A percentile compares a stretch with the other conserved stretches of the same genome.
phyloP scores from a whole-genome alignment of 345 rosid species.

The Citrus sp. region DNA sequence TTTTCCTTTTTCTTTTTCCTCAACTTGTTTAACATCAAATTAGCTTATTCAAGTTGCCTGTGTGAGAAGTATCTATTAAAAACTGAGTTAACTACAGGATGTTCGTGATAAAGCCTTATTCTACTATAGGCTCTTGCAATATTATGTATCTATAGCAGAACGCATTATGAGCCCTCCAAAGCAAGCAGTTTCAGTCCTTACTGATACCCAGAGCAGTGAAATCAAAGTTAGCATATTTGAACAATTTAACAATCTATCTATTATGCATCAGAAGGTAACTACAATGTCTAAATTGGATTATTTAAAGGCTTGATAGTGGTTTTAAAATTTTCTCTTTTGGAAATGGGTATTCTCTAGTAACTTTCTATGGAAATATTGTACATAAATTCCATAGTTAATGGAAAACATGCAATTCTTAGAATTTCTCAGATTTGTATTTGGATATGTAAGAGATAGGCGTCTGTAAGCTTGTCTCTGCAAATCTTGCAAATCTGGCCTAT shows the following conservation, averaged over 20 bases:
- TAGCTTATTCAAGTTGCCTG: not conserved
- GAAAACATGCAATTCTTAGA: too few relatives aligned
- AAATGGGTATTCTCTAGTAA: not conserved
- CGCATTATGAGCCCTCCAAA: conserved; percentile 89
- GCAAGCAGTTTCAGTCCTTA: conserved; percentile 94
- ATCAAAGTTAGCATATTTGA: conserved; percentile 90
- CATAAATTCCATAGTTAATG: too few relatives aligned
- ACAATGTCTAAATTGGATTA: not conserved
- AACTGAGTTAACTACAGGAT: conserved; percentile 53
- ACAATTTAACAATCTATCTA: conserved; percentile 92
- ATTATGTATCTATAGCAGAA: conserved; percentile 59
- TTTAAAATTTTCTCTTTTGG: not conserved
- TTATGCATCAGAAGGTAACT: conserved; percentile 85
- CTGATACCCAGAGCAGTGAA: conserved; percentile 95
- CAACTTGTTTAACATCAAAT: not conserved
- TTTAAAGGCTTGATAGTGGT: not conserved
- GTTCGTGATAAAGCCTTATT: conserved; percentile 97
- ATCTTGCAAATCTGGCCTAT: too few relatives aligned
- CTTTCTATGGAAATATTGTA: too few relatives aligned
- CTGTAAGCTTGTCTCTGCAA: too few relatives aligned
- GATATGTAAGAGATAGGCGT: too few relatives aligned
- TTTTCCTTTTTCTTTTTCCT: not conserved
- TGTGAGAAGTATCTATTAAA: not conserved
- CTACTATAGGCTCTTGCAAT: conserved; percentile 86
- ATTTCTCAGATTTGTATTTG: too few relatives aligned